Evolutionary conservation across 2,329 filamentous ascomycete species (phyloP).

Genomic region (Microascus cirrosus): DNA sequence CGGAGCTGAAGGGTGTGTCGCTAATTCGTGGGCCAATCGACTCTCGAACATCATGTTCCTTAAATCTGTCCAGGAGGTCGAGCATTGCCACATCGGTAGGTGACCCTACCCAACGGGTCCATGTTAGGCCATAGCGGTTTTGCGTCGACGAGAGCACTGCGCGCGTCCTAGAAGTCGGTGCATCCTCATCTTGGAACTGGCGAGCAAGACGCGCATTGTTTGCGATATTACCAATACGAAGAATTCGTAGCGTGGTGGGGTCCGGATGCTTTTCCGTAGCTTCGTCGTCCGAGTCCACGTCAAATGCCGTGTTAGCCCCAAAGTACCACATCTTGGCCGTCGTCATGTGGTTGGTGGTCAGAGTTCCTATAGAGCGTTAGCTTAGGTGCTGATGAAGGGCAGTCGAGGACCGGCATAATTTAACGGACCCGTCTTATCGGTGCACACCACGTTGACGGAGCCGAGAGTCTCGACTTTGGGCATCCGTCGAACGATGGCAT

Average conservation of each 20-base stretch:
- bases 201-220: slow-evolving; percentile 83
- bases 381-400: background rate
- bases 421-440: slow-evolving; percentile 75
- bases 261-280: slow-evolving; percentile 49
- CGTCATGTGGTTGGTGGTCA: slow-evolving; percentile 98
- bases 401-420: background rate
- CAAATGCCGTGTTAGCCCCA: slow-evolving; percentile 44
- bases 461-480: slow-evolving; percentile 96
- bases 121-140: slow-evolving; percentile 40
- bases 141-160: slow-evolving; percentile 81
- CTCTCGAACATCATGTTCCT: slow-evolving; percentile 83
- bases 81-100: slow-evolving; percentile 97
- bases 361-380: slow-evolving; percentile 49
- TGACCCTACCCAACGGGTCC: slow-evolving; percentile 91
- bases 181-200: slow-evolving; percentile 56
- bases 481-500: slow-evolving; percentile 89
- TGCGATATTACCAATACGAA: slow-evolving; percentile 90
- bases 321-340: slow-evolving; percentile 96
- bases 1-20: slow-evolving; percentile 92
- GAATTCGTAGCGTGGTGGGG: slow-evolving; percentile 64
- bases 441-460: slow-evolving; percentile 99
- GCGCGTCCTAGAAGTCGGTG: slow-evolving; percentile 38
- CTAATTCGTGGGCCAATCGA: slow-evolving; percentile 70
- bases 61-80: slow-evolving; percentile 81
- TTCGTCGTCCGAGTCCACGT: slow-evolving; percentile 44